Evolutionary conservation across 2,329 filamentous ascomycete species (phyloP).

Genomic region (Byssochlamys sp.): DNA sequence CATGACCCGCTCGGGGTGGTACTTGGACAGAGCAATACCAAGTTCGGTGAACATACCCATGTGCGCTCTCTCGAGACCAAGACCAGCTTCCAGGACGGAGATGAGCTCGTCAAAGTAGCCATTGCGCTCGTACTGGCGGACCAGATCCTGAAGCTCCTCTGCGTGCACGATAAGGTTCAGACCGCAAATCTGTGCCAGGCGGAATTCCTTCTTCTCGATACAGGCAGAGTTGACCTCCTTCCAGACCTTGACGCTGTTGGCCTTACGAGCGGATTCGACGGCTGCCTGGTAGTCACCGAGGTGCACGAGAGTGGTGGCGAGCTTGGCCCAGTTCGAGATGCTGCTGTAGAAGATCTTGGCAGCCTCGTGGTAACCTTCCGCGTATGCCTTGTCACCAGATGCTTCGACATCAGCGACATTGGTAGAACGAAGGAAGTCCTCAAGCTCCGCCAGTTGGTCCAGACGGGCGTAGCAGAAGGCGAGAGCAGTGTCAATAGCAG

Average conservation of each 20-base stretch:
- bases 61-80: constrained; percentile 82
- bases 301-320: constrained; percentile 94
- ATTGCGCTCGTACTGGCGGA: constrained; percentile 92
- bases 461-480: constrained; percentile 90
- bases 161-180: constrained; percentile 96
- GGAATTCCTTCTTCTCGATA: constrained; percentile 96
- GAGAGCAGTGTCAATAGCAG: constrained; percentile 82
- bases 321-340: constrained; percentile 99
- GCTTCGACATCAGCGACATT: constrained; percentile 95
- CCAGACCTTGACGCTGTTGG: constrained; percentile 99
- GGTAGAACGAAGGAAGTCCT: constrained; percentile 85
- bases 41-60: constrained; percentile 96
- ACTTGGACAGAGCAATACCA: constrained; percentile 84
- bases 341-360: constrained; percentile 98
- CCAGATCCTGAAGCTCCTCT: constrained; percentile 82
- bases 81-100: constrained; percentile 80
- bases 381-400: constrained; percentile 95
- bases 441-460: constrained; percentile 81
- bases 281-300: constrained; percentile 93
- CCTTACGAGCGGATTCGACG: constrained; percentile 94
- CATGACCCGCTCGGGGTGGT: constrained; percentile 92
- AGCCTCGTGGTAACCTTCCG: constrained; percentile 85
- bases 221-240: constrained; percentile 96
- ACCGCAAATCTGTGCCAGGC: constrained; percentile 95
- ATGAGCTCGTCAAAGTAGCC: constrained; percentile 99